Percentiles rank a stretch among this genome's conserved stretches.
Evolutionary conservation across 176 grass and related monocot genomes (phyloP).

Genomic region (Aegilops longissima): DNA sequence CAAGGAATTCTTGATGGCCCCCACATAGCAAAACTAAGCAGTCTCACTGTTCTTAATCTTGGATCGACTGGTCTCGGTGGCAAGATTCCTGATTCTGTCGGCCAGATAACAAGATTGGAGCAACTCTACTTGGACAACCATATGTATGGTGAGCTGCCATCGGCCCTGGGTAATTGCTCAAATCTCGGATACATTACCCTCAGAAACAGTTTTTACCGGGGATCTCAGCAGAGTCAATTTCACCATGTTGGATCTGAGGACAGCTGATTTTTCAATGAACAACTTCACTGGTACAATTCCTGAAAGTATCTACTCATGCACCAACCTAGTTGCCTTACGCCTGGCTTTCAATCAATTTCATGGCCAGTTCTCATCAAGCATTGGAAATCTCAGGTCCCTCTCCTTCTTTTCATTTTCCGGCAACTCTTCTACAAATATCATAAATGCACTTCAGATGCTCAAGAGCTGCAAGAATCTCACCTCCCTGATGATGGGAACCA

Average conservation of each 20-base stretch:
- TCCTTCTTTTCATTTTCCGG: constrained; percentile 51
- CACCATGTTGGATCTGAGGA: constrained; percentile 45
- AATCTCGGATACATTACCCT: constrained; percentile 48
- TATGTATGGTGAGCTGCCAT: constrained; percentile 47
- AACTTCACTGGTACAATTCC: constrained; percentile 52
- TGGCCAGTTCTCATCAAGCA: constrained; percentile 54
- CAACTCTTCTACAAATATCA: constrained; percentile 60
- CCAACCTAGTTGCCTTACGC: constrained; percentile 48
- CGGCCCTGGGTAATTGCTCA: constrained; percentile 46
- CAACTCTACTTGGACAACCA: constrained; percentile 51
- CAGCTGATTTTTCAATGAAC: constrained; percentile 58
- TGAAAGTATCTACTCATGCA: constrained; percentile 66
- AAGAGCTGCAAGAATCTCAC: constrained; percentile 54
- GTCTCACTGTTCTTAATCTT: constrained; percentile 42
- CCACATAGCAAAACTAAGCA: constrained; percentile 37
- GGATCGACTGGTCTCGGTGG: constrained; percentile 41
- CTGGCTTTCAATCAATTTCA: constrained; percentile 45
- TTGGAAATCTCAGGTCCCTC: constrained; percentile 46
- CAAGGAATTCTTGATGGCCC: constrained; percentile 48
- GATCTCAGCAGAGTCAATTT: constrained; percentile 57
- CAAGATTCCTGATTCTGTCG: constrained; percentile 48
- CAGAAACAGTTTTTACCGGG: constrained; percentile 52
- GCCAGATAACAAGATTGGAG: constrained; percentile 41
- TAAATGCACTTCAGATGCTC: constrained; percentile 45
- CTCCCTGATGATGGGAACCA: constrained; percentile 49